These are phyloP conservation scores for Elsinoe batatas DNA, from an alignment of 2,329 filamentous ascomycete species.

Conservation along the genomic window DNA sequence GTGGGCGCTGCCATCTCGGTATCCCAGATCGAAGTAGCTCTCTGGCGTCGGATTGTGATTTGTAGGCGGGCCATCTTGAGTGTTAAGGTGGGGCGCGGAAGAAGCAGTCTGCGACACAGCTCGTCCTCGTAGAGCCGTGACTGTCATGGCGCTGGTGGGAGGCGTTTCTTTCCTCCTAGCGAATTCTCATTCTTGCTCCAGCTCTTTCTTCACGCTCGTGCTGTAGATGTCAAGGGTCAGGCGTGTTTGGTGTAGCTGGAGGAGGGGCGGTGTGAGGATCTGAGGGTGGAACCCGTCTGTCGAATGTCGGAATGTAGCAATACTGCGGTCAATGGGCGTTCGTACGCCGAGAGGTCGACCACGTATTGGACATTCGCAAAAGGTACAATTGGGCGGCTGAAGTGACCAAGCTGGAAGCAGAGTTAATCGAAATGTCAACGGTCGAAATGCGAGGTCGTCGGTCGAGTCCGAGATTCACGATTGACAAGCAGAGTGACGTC, in stretches of 20 bases:
- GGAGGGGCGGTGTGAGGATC: no score
- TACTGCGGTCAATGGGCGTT: neutral
- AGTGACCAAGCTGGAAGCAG: neutral
- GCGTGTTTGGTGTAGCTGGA: neutral
- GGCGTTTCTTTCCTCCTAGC: neutral
- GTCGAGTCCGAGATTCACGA: neutral
- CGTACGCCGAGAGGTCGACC: neutral
- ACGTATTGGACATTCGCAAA: neutral
- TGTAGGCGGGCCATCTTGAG: neutral
- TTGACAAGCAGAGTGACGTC: conserved; percentile 1
- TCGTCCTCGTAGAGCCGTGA: neutral
- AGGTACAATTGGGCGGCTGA: neutral
- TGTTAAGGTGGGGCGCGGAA: neutral
- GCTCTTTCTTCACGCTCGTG: neutral
- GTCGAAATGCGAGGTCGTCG: neutral
- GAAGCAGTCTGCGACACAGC: neutral
- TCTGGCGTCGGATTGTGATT: neutral
- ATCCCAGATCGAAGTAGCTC: conserved; percentile 15
- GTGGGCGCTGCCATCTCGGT: conserved; percentile 14
- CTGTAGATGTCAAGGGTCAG: neutral
- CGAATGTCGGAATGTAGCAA: no score
- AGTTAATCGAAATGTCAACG: neutral
- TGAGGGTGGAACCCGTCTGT: no score
- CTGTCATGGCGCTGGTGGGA: neutral
- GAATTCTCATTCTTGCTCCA: neutral